Conservation (phyloP, 2,329 filamentous ascomycete genomes). For the Podosphaera leucotricha region DNA sequence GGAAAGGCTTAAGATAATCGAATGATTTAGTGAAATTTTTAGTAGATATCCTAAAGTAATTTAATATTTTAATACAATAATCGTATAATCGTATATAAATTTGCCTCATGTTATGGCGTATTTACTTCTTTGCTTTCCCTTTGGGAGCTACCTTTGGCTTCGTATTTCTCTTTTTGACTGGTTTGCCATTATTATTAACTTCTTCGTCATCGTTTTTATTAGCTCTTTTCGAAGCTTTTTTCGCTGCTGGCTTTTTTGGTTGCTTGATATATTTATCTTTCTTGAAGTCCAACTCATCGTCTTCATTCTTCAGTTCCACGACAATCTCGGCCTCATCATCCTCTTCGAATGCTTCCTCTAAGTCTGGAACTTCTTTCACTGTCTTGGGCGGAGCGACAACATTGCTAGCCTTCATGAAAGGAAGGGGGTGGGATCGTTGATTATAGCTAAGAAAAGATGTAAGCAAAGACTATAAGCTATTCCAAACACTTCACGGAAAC, state of each 20-base stretch:
- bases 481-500: conserved; percentile 17
- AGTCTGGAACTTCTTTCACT: conserved; percentile 59
- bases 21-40: too few relatives aligned
- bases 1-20: too few relatives aligned
- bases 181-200: conserved; percentile 8
- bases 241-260: conserved; percentile 35
- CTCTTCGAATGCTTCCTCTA: conserved; percentile 90
- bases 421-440: conserved; percentile 59
- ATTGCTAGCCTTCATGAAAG: conserved; percentile 84
- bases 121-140: not conserved
- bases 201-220: conserved; percentile 9
- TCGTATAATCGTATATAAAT: too few relatives aligned
- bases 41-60: too few relatives aligned
- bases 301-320: conserved; percentile 25
- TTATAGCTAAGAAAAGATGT: conserved; percentile 44
- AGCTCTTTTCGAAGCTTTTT: conserved; percentile 23
- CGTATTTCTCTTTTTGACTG: not conserved
- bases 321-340: conserved; percentile 41
- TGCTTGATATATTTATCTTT: conserved; percentile 94
- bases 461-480: not conserved
- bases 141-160: not conserved
- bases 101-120: not conserved
- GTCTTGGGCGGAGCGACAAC: conserved; percentile 47
- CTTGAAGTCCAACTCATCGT: conserved; percentile 54
- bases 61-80: too few relatives aligned